phyloP scores from a whole-genome alignment of 1,284 basidiomycete genomes.

The Testicularia cyperi region DNA sequence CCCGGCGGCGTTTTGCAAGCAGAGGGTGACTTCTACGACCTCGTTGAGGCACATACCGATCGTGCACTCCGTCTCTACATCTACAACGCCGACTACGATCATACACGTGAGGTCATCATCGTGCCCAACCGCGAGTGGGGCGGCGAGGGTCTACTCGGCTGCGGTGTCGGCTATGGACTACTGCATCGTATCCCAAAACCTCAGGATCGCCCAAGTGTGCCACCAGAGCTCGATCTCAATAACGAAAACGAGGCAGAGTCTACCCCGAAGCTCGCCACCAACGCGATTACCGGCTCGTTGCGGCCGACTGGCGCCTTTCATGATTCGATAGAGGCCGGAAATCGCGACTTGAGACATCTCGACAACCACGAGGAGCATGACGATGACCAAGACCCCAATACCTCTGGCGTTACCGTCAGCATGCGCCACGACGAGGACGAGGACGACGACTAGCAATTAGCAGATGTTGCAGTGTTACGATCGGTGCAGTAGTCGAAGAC shows the following conservation, averaged over 20 bases:
- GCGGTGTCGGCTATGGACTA: conserved; percentile 55
- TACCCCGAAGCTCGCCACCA: too few species aligned
- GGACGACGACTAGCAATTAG: conserved; percentile 14
- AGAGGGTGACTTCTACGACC: conserved; percentile 95
- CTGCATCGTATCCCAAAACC: conserved; percentile 52
- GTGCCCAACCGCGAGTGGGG: conserved; percentile 54
- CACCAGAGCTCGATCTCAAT: conserved; percentile 15
- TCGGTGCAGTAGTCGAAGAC: too few species aligned
- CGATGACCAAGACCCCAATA: conserved; percentile 32
- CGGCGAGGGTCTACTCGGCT: conserved; percentile 54
- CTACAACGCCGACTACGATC: conserved; percentile 92
- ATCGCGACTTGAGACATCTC: conserved; percentile 6
- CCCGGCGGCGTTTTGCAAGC: conserved; percentile 79
- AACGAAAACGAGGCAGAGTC: too few species aligned
- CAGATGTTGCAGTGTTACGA: conserved; percentile 5
- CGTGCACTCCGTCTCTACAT: conserved; percentile 90
- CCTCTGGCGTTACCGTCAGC: conserved; percentile 40
- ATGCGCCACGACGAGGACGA: conserved; percentile 44
- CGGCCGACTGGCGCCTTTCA: too few species aligned
- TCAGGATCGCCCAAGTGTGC: conserved; percentile 35
- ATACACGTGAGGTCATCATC: conserved; percentile 59
- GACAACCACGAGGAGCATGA: conserved; percentile 20
- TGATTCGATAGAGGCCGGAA: too few species aligned
- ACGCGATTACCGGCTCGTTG: not conserved
- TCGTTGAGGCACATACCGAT: conserved; percentile 90